Conservation (phyloP, 768 basidiomycete species). For the Collybiopsis luxurians region DNA sequence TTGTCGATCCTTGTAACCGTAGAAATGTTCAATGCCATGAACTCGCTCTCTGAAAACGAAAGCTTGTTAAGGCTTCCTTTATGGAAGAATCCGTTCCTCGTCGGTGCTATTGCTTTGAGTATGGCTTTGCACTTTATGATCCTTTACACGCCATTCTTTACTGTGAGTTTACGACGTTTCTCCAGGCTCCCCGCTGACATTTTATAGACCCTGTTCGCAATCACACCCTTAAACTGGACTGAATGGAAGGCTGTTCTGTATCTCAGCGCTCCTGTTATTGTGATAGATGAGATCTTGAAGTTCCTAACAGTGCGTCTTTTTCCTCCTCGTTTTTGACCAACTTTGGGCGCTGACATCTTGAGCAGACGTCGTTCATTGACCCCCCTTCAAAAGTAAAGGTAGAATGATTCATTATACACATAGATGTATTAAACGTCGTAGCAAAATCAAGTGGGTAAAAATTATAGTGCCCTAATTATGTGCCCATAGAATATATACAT, state of each 20-base stretch:
- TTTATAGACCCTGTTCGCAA: slow-evolving; percentile 76
- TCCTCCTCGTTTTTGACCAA: neutral
- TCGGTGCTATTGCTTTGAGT: slow-evolving; percentile 83
- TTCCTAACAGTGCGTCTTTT: slow-evolving; percentile 60
- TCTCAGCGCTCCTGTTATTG: slow-evolving; percentile 83
- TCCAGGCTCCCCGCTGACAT: slow-evolving; percentile 6
- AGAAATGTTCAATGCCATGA: slow-evolving; percentile 98
- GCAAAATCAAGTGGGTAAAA: too few relatives aligned
- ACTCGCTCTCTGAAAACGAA: slow-evolving; percentile 97
- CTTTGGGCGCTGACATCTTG: neutral
- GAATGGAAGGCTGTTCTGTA: slow-evolving; percentile 95
- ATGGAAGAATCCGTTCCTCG: slow-evolving; percentile 94
- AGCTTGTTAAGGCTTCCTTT: slow-evolving; percentile 83
- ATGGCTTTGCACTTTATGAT: slow-evolving; percentile 95
- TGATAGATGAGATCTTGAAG: slow-evolving; percentile 91
- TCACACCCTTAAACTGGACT: slow-evolving; percentile 88
- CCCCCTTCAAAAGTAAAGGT: slow-evolving; percentile 52
- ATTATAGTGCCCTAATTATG: too few relatives aligned
- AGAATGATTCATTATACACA: slow-evolving; percentile 33
- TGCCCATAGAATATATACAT: neutral
- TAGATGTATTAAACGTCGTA: slow-evolving; percentile 16
- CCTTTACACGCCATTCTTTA: slow-evolving; percentile 96
- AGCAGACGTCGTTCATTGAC: slow-evolving; percentile 54
- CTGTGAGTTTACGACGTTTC: slow-evolving; percentile 46
- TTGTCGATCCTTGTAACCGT: slow-evolving; percentile 94